These are phyloP conservation scores for Irpex sp. DNA, from an alignment of 1,284 basidiomycete genomes.

Conservation along the genomic window DNA sequence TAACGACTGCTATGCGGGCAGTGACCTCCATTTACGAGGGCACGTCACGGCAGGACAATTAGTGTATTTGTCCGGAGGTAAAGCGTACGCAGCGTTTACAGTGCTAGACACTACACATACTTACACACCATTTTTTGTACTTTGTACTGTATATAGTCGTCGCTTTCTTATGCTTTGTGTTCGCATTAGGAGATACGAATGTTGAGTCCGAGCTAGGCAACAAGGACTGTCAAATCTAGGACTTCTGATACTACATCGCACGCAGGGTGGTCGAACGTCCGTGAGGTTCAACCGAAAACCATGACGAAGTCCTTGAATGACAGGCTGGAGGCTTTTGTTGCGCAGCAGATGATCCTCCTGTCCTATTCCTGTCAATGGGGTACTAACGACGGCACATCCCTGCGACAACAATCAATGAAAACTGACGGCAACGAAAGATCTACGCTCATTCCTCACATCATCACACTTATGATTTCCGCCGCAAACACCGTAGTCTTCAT, in stretches of 20 bases:
- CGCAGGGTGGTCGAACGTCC: not conserved
- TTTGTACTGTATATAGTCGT: not conserved
- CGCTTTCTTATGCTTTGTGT: not conserved
- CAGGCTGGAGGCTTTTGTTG: not conserved
- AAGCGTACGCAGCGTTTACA: not conserved
- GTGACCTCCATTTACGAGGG: not conserved
- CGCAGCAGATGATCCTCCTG: not conserved
- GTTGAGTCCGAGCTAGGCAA: not conserved
- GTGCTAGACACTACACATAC: not conserved
- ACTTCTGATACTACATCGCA: not conserved
- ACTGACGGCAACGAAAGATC: not conserved
- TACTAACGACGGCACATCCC: not conserved
- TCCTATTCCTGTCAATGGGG: not conserved
- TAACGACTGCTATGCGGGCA: not conserved
- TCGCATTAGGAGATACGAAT: not conserved
- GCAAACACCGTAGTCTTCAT: not conserved
- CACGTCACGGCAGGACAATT: not conserved
- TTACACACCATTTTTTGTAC: not conserved
- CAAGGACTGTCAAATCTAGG: not conserved
- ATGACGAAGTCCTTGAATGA: not conserved
- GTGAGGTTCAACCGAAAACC: not conserved
- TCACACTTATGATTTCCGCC: not conserved
- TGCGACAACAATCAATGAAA: not conserved
- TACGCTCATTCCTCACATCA: not conserved
- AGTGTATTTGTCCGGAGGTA: not conserved